These are phyloP conservation scores for Trichophyton simii DNA, from an alignment of 2,329 filamentous ascomycete species.

Conservation along the genomic window DNA sequence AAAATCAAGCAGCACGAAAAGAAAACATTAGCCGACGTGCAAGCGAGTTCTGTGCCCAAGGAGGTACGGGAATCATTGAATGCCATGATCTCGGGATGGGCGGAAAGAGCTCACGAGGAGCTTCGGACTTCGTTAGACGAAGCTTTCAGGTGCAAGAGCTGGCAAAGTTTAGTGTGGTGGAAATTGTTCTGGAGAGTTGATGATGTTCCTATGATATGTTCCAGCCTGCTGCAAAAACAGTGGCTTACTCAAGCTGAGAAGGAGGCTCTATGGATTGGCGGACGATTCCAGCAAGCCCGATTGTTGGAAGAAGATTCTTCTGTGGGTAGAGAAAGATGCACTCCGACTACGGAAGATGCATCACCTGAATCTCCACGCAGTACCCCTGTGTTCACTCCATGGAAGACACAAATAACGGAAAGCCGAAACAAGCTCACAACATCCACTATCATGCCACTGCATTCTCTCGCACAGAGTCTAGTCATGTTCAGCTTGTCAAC, in stretches of 20 bases:
- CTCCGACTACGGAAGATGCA: not conserved
- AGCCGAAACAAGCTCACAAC: slow-evolving; percentile 54
- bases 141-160: slow-evolving; percentile 62
- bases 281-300: slow-evolving; percentile 57
- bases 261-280: slow-evolving; percentile 69
- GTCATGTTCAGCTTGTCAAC: slow-evolving; percentile 65
- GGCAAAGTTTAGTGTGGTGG: slow-evolving; percentile 81
- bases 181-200: slow-evolving; percentile 92
- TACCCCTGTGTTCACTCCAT: slow-evolving; percentile 24
- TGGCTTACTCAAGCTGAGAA: slow-evolving; percentile 72
- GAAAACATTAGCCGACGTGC: slow-evolving; percentile 21
- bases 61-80: slow-evolving; percentile 41
- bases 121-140: slow-evolving; percentile 65
- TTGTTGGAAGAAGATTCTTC: slow-evolving; percentile 24
- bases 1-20: slow-evolving; percentile 21
- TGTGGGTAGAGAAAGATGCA: not conserved
- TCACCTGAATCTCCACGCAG: not conserved
- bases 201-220: slow-evolving; percentile 72
- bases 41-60: slow-evolving; percentile 28
- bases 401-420: slow-evolving; percentile 62
- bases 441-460: slow-evolving; percentile 57
- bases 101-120: slow-evolving; percentile 68
- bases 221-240: slow-evolving; percentile 60
- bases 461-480: slow-evolving; percentile 59
- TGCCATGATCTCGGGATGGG: slow-evolving; percentile 54